phyloP scores from a whole-genome alignment of 176 grass and related monocot species.

The Triticum dicoccoides region DNA sequence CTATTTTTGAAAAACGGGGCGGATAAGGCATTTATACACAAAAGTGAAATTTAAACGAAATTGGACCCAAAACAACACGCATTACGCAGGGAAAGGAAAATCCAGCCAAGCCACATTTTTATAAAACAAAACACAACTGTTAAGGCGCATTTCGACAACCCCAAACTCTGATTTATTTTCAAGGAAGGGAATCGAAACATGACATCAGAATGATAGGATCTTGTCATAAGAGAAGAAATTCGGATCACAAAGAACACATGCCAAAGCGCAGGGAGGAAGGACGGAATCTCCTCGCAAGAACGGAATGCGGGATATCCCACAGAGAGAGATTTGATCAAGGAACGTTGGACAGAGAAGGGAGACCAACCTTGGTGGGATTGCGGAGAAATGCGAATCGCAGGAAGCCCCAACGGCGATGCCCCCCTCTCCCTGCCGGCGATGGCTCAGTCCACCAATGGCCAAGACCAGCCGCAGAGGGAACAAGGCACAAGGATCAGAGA shows the following conservation, averaged over 20 bases:
- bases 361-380: slow-evolving; percentile 16
- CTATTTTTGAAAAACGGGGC: not conserved
- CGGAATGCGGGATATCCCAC: not conserved
- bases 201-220: not conserved
- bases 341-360: not conserved
- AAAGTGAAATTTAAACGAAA: not conserved
- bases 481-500: slow-evolving; percentile 52
- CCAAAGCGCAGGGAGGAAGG: not conserved
- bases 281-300: not conserved
- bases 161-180: not conserved
- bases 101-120: not conserved
- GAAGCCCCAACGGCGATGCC: slow-evolving; percentile 7
- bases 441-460: slow-evolving; percentile 27
- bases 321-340: not conserved
- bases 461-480: slow-evolving; percentile 26
- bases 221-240: not conserved
- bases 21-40: not conserved
- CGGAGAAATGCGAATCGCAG: not conserved
- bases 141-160: not conserved
- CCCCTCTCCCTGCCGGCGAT: not conserved
- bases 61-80: not conserved
- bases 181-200: not conserved
- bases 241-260: not conserved
- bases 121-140: not conserved
- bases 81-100: not conserved